Evolutionary conservation across 225 moss, liverwort and hornwort species (phyloP), one percentile per base, ranked within the genome.

Genomic region (Bryum argenteum): DNA sequence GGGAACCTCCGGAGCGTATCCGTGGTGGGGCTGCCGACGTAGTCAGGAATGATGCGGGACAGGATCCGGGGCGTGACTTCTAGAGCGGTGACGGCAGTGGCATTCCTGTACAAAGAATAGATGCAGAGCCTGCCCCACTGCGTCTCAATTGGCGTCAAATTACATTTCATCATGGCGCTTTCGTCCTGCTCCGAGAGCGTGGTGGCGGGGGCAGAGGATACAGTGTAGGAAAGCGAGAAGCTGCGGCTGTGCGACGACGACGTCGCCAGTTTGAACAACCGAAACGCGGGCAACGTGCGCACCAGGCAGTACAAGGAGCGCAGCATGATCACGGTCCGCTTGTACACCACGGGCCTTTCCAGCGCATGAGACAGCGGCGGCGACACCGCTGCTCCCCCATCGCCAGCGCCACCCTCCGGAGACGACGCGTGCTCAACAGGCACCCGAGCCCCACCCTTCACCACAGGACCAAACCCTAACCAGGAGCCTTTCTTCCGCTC

Each of bases 21-120:
- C 42, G 98, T 98, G 18, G 88, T 92, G 9, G 98, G 98, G 79
- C 98, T 98, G 42, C 98, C 98, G 20, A 98, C 91, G 58, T 98
- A 98, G 69, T 98, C 94, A 54, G 87, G 54, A 39, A 92, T 90
- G 63, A 98, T 98, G 61, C 84, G 81, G 10, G 98, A 81, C 17
- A 88, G 76, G 72, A 94, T 92, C 40, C 89, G 88, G 23, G 98
- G 98, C 14, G 93, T 98, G 60, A 94, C 88, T 76, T 98, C 98
- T 68, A 92, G 79, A 44, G 94, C 98, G 1, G 94, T 97, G n/a
- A 91, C 90, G 7, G 97, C 94, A 26, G 92, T 91, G 61, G 98
- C 92, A 67, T 89, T 94, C 72, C 92, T 79, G 54, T 98, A 98
- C 71, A 86, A 80, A 8, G 87, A 87, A 10, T 91, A 84, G 76